Percentiles rank a stretch among this genome's conserved stretches.
Evolutionary conservation across 805 yeast genomes (phyloP).

Genomic region (Sungouiozyma intestinalis): DNA sequence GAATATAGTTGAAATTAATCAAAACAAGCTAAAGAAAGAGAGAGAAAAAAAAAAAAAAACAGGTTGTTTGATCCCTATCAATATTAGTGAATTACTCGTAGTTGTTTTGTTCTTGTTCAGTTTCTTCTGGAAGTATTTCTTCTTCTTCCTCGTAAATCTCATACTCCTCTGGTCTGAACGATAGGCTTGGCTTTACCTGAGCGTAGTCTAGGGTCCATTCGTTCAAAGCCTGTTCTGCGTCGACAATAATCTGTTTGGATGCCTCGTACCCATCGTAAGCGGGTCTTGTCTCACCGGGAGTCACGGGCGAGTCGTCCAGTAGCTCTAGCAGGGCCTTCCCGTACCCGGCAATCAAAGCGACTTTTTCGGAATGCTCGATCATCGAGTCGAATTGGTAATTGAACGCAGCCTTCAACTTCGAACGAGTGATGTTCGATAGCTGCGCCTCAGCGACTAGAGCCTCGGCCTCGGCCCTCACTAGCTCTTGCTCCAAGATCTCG

Average conservation of each 20-base stretch:
- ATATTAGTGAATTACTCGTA: constrained; percentile 1
- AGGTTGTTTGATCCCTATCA: not conserved
- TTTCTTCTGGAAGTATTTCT: constrained; percentile 35
- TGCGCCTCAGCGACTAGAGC: constrained; percentile 88
- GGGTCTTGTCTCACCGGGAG: constrained; percentile 88
- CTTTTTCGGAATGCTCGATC: constrained; percentile 77
- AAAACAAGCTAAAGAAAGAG: not conserved
- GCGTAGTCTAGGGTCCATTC: constrained; percentile 80
- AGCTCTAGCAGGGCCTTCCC: constrained; percentile 79
- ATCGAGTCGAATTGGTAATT: constrained; percentile 77
- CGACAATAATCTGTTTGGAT: constrained; percentile 76
- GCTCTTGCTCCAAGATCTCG: constrained; percentile 72
- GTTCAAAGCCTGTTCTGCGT: constrained; percentile 73
- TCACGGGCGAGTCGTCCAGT: constrained; percentile 74
- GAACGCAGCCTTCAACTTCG: constrained; percentile 74
- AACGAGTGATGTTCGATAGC: constrained; percentile 78
- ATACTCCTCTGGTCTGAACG: constrained; percentile 44
- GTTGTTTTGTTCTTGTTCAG: constrained; percentile 12
- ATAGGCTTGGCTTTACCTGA: constrained; percentile 70
- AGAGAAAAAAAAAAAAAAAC: not conserved
- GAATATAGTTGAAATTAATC: not conserved
- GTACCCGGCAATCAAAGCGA: constrained; percentile 79
- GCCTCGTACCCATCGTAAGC: constrained; percentile 86
- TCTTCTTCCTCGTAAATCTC: constrained; percentile 41
- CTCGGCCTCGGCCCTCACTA: constrained; percentile 88